phyloP scores from a whole-genome alignment of 371 early-diverging fungal species.

The Mortierella sp. region DNA sequence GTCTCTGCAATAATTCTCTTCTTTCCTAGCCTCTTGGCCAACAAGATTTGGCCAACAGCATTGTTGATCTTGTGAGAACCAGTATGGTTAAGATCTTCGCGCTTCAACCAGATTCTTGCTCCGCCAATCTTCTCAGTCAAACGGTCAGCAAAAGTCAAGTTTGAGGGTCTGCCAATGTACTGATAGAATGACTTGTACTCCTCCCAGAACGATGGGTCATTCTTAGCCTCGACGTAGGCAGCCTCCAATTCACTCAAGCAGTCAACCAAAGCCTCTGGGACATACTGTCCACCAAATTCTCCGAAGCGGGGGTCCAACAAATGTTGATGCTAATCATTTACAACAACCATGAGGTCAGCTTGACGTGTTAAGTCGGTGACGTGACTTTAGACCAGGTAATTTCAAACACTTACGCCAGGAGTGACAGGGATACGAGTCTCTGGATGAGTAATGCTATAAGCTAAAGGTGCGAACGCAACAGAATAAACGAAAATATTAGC shows the following conservation, averaged over 20 bases:
- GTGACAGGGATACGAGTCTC: slow-evolving; percentile 38
- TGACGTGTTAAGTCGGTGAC: background rate
- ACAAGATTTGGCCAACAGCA: slow-evolving; percentile 93
- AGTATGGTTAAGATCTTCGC: slow-evolving; percentile 98
- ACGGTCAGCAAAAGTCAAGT: slow-evolving; percentile 87
- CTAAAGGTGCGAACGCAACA: slow-evolving; percentile 9
- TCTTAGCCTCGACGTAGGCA: slow-evolving; percentile 83
- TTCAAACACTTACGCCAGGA: slow-evolving; percentile 39
- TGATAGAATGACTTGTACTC: slow-evolving; percentile 92
- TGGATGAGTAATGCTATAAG: slow-evolving; percentile 27
- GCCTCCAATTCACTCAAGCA: slow-evolving; percentile 91
- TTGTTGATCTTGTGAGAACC: slow-evolving; percentile 99
- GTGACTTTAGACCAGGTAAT: background rate
- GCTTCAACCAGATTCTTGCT: slow-evolving; percentile 96
- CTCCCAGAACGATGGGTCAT: slow-evolving; percentile 90
- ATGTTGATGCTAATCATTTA: slow-evolving; percentile 48
- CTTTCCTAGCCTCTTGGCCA: slow-evolving; percentile 96
- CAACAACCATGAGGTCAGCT: background rate
- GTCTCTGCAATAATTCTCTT: slow-evolving; percentile 98
- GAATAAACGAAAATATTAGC: background rate
- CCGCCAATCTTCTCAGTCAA: slow-evolving; percentile 86
- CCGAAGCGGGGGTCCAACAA: slow-evolving; percentile 86
- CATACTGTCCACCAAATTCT: slow-evolving; percentile 96
- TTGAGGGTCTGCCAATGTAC: slow-evolving; percentile 93
- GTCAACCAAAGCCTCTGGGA: slow-evolving; percentile 95